These are phyloP conservation scores for Endoconidiophora laricicola DNA, from an alignment of 2,329 filamentous ascomycete species.

Conservation along the genomic window DNA sequence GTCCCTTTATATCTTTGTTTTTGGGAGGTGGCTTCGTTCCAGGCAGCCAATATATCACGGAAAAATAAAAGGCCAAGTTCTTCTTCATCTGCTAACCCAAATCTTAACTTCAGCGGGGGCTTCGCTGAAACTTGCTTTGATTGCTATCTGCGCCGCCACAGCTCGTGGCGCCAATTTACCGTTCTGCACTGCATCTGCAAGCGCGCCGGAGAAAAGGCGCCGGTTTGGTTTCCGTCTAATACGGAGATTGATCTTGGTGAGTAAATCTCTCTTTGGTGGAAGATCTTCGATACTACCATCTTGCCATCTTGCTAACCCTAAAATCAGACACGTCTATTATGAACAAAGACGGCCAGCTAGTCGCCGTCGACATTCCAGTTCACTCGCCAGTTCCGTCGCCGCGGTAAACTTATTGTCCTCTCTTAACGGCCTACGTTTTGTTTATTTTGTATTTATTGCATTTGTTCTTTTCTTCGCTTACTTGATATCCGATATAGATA, in stretches of 20 bases:
- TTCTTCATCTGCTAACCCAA: background rate
- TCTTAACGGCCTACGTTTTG: background rate
- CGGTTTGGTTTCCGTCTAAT: slow-evolving; percentile 11
- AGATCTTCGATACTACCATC: too few species aligned
- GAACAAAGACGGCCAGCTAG: slow-evolving; percentile 6
- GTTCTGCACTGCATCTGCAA: slow-evolving; percentile 11
- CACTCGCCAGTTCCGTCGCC: background rate
- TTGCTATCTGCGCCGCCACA: slow-evolving; percentile 9
- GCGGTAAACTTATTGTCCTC: background rate
- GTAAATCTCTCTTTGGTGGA: too few species aligned
- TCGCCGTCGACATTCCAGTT: slow-evolving; percentile 3
- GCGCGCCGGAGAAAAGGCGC: slow-evolving; percentile 6
- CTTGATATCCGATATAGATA: background rate
- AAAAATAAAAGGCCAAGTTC: too few species aligned
- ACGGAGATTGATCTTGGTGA: slow-evolving; percentile 9
- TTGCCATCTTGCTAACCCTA: background rate
- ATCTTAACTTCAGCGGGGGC: slow-evolving; percentile 3
- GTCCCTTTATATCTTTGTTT: background rate
- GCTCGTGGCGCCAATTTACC: slow-evolving; percentile 9
- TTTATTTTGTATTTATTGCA: background rate
- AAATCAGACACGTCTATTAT: slow-evolving; percentile 4
- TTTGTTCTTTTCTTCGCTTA: background rate
- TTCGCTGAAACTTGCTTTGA: slow-evolving; percentile 10
- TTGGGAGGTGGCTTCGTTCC: too few species aligned
- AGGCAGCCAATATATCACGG: too few species aligned